These are phyloP conservation scores for Saccharomycopsis hybrid DNA, from an alignment of 1,139 yeast genomes.

Conservation along the genomic window DNA sequence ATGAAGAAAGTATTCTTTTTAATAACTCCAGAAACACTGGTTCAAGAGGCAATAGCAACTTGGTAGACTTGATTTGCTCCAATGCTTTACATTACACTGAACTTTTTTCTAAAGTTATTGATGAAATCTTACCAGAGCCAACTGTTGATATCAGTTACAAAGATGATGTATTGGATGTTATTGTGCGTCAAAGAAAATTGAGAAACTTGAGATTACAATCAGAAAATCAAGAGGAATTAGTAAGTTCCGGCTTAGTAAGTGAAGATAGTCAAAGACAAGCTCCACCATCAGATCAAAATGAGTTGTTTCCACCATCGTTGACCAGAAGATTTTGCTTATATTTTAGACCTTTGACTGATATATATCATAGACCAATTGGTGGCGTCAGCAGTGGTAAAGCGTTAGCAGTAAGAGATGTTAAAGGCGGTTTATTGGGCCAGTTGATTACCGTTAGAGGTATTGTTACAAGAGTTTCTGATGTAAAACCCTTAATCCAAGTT, in stretches of 20 bases:
- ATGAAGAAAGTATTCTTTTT: slow-evolving; percentile 37
- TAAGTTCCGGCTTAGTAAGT: slow-evolving; percentile 29
- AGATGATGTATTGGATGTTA: slow-evolving; percentile 91
- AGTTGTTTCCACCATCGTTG: slow-evolving; percentile 75
- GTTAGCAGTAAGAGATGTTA: slow-evolving; percentile 82
- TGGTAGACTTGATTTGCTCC: slow-evolving; percentile 54
- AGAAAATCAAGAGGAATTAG: slow-evolving; percentile 52
- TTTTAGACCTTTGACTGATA: slow-evolving; percentile 66
- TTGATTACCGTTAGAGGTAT: slow-evolving; percentile 90
- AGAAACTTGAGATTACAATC: slow-evolving; percentile 70
- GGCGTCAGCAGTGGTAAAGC: slow-evolving; percentile 47
- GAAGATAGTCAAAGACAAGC: slow-evolving; percentile 26
- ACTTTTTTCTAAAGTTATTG: slow-evolving; percentile 66
- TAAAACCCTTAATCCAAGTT: slow-evolving; percentile 68
- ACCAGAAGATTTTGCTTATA: slow-evolving; percentile 83
- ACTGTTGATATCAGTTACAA: slow-evolving; percentile 68
- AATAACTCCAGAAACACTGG: slow-evolving; percentile 26
- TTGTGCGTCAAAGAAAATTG: slow-evolving; percentile 80
- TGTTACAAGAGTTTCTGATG: slow-evolving; percentile 92
- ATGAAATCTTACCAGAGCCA: slow-evolving; percentile 78
- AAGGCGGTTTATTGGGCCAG: slow-evolving; percentile 78
- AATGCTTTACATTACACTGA: slow-evolving; percentile 80
- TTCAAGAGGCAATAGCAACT: slow-evolving; percentile 28
- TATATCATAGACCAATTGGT: too few species aligned
- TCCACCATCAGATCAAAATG: slow-evolving; percentile 23